Base-by-base conservation (phyloP, 148 eudicot species). In the Nepenthes mirabilis region DNA sequence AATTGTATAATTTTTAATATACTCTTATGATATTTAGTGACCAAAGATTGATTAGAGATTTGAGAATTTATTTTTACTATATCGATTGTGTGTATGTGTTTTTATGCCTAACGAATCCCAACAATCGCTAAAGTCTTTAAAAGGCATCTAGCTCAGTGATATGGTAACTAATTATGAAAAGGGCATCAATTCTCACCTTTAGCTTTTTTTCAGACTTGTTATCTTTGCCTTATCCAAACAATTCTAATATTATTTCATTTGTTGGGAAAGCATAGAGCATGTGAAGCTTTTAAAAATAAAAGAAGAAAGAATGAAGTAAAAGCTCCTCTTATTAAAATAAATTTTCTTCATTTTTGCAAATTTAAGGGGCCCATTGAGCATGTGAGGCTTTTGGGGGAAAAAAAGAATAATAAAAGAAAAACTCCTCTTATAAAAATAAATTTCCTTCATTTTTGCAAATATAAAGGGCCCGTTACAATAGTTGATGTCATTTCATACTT, bases 191-290 rank as follows among this genome's bases (percentile, higher is more conserved):
- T 49, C 52, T 12, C 52, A n/a, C 52, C 52, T 49, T 49, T 49
- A 49, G 12, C 11, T 49, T 12, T 49, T 49, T 49, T n/a, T 49
- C 52, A 49, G 52, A 11, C 14, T 2, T 49, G 2, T n/a, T 49
- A 49, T 1, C 57, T 65, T 74, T 69, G 74, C 61, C 65, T 64
- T 65, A 64, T 68, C 65, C 73, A 70, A 69, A 70, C 66, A 67
- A 57, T 40, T n/a, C 13, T 52, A 62, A 9, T 49, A 10, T 12
- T n/a, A 5, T 56, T 72, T 63, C 67, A 60, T 62, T 65, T 71
- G 61, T 65, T 74, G 70, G 54, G 61, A 67, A 77, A 79, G 84
- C 75, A 76, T 67, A 69, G 62, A 73, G 77, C 83, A 83, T 78
- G 83, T 78, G 81, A 71, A 74, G 58, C 54, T 59, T 72, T 65